phyloP scores from a whole-genome alignment of 2,329 filamentous ascomycete species.

The Didymella pinodella region DNA sequence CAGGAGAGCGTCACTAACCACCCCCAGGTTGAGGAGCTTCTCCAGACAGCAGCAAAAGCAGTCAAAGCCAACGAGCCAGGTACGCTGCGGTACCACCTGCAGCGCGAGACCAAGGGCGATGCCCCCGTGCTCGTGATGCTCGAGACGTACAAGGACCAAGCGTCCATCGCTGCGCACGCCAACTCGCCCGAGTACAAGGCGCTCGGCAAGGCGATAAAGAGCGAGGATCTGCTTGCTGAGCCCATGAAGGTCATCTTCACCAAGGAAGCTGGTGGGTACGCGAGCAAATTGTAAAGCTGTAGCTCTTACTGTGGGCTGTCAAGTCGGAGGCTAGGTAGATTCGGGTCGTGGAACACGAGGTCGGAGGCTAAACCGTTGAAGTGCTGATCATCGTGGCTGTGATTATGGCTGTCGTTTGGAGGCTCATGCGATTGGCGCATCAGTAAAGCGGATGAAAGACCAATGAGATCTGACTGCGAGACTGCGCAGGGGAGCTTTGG shows the following conservation, averaged over 20 bases:
- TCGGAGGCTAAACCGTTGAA: not conserved
- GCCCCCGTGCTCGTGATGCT: constrained; percentile 41
- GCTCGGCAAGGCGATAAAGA: constrained; percentile 34
- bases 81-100: constrained; percentile 44
- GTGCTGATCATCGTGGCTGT: not conserved
- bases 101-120: constrained; percentile 41
- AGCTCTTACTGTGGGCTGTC: not conserved
- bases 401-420: not conserved
- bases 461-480: not conserved
- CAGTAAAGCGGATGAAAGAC: not conserved
- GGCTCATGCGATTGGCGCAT: not conserved
- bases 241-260: constrained; percentile 42
- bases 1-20: not conserved
- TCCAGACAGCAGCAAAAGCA: constrained; percentile 30
- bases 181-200: constrained; percentile 32
- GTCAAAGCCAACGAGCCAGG: constrained; percentile 47
- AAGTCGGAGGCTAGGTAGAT: not conserved
- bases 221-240: constrained; percentile 40
- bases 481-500: not conserved
- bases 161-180: constrained; percentile 37
- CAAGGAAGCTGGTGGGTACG: constrained; percentile 40
- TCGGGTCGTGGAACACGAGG: not conserved
- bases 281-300: constrained; percentile 14
- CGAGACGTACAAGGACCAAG: constrained; percentile 48
- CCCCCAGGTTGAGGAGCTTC: constrained; percentile 42